phyloP scores from a whole-genome alignment of 2,329 filamentous ascomycete genomes.

The Arthrobotrys pseudoclavata region DNA sequence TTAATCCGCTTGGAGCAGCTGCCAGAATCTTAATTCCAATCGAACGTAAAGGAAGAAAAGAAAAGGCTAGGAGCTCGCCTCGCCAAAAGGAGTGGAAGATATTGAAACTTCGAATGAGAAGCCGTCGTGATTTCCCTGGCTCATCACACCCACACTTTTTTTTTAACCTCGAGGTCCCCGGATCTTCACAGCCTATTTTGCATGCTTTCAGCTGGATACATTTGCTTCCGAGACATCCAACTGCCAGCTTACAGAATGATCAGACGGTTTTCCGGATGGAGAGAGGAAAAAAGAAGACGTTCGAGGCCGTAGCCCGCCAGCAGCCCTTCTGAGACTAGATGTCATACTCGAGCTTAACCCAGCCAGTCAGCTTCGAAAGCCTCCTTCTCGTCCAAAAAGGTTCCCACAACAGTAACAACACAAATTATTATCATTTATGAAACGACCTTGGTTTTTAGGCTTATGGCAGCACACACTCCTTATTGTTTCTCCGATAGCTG shows the following conservation, averaged over 20 bases:
- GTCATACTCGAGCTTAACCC: constrained; percentile 3
- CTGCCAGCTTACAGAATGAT: constrained; percentile 40
- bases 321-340: constrained; percentile 11
- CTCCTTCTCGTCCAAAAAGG: constrained; percentile 38
- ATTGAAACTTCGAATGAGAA: constrained; percentile 22
- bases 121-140: constrained; percentile 14
- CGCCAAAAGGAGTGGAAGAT: constrained; percentile 28
- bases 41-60: not conserved
- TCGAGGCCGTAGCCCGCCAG: constrained; percentile 37
- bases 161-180: not conserved
- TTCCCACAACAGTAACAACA: constrained; percentile 58
- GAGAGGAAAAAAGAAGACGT: constrained; percentile 25
- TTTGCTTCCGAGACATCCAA: constrained; percentile 56
- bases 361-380: constrained; percentile 24
- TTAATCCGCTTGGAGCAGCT: constrained; percentile 60
- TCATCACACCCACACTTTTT: constrained; percentile 9
- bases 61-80: constrained; percentile 47
- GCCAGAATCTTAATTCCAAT: constrained; percentile 20
- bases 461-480: constrained; percentile 23
- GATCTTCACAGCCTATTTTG: constrained; percentile 35
- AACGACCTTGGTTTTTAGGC: constrained; percentile 1
- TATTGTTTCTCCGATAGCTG: constrained; percentile 23
- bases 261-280: constrained; percentile 57
- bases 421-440: constrained; percentile 7
- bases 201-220: constrained; percentile 29